Base-by-base conservation (phyloP, 345 rosid genomes). In the Streptanthus diversifolius region DNA sequence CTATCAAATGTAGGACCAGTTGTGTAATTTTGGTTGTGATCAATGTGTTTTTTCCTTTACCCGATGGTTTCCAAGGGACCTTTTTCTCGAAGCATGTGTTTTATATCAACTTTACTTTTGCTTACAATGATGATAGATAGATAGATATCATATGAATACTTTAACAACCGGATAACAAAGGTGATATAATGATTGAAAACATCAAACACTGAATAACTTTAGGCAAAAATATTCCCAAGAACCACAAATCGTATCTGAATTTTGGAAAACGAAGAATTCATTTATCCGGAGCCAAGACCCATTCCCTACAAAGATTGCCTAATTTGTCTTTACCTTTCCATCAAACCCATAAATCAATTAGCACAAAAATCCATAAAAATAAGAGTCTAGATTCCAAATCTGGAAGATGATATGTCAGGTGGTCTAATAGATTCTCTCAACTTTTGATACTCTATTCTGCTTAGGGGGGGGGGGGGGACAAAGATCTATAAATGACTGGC, bases 341-440 rank as follows among this genome's bases (percentile, higher is more conserved):
- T 36, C 37, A 70, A 37, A 35, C 12, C 48, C 60, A 51, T 2
- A 19, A 40, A 54, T 8, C 62, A 6, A 12, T 7, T 45, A n/a
- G 57, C 7, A 45, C 2, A 54, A 10, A 17, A 27, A 32, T 48
- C 22, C 39, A 11, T n/a, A 13, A 44, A 13, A 29, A 52, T 30
- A 8, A 41, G 53, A 29, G 8, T 21, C 27, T 63, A 41, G 70
- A 63, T 52, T 30, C 48, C 68, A 30, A 63, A 35, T 55, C 59
- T 36, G n/a, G 47, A n/a, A 27, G 17, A 27, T 27, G 18, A 19
- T 19, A 8, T 35, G 35, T 8, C 1, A 25, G 35, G 29, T 59
- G 22, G 47, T 37, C 52, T 40, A 37, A 48, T 17, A 36, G 30
- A 48, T 32, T 69, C 8, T 43, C 48, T 35, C 29, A 6, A 21